Conservation (phyloP, 2,329 filamentous ascomycete species). For the Fusarium sp. region DNA sequence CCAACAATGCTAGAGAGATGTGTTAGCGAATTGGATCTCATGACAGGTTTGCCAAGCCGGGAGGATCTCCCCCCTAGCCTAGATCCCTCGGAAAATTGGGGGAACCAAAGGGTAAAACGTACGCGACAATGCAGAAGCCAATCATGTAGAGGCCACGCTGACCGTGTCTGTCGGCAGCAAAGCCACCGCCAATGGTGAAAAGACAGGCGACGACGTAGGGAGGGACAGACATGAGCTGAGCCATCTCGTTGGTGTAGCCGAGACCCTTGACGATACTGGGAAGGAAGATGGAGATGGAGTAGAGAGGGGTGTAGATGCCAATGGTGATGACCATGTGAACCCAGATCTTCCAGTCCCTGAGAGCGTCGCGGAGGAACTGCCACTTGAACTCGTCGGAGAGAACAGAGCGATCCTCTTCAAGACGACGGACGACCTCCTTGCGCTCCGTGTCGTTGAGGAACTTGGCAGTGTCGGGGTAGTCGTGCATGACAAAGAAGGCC, state of each 20-base stretch:
- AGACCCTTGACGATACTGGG: constrained; percentile 50
- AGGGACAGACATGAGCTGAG: constrained; percentile 52
- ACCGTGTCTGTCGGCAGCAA: constrained; percentile 52
- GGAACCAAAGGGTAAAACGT: constrained; percentile 29
- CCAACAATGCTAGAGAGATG: constrained; percentile 43
- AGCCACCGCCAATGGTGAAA: constrained; percentile 52
- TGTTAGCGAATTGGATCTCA: constrained; percentile 22
- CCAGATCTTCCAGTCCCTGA: constrained; percentile 66
- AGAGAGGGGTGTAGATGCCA: constrained; percentile 57
- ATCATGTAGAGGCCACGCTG: constrained; percentile 53
- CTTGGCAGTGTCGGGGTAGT: constrained; percentile 64
- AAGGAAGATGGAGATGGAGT: constrained; percentile 52
- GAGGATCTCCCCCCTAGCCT: constrained; percentile 12
- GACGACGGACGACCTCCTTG: constrained; percentile 54
- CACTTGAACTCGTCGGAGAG: constrained; percentile 66
- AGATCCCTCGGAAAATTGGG: constrained; percentile 10
- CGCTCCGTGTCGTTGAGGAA: constrained; percentile 59
- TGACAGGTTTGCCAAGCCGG: constrained; percentile 14
- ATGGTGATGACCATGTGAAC: constrained; percentile 70
- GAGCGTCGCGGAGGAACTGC: constrained; percentile 63
- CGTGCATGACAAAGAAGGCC: constrained; percentile 63
- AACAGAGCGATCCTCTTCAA: constrained; percentile 54
- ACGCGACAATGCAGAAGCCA: constrained; percentile 49
- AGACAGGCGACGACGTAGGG: constrained; percentile 51
- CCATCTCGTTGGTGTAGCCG: constrained; percentile 50